Evolutionary conservation across 176 grass and related monocot genomes (phyloP).

Genomic region (Eleusine coracana): DNA sequence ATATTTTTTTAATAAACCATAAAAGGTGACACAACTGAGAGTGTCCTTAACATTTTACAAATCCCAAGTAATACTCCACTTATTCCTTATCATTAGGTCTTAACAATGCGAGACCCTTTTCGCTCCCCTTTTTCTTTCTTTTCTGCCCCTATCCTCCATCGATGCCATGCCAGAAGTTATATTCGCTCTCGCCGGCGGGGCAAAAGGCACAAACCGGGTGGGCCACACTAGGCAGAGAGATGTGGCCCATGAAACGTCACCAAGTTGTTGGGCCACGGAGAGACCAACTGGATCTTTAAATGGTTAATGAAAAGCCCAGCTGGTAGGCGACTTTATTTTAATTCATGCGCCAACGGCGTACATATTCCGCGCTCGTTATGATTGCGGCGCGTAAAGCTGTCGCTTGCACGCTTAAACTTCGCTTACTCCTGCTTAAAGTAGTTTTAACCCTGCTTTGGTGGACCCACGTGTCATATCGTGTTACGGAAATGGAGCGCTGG

Average conservation of each 20-base stretch:
- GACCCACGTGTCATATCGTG: slow-evolving; percentile 6
- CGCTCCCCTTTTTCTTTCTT: slow-evolving; percentile 18
- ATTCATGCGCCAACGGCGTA: slow-evolving; percentile 31
- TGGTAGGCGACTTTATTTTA: slow-evolving; percentile 10
- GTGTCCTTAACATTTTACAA: slow-evolving; percentile 41
- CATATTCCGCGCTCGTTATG: slow-evolving; percentile 46
- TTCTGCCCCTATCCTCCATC: slow-evolving; percentile 4
- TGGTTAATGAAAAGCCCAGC: slow-evolving; percentile 20
- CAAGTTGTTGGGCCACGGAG: slow-evolving; percentile 69
- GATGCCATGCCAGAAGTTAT: slow-evolving; percentile 8
- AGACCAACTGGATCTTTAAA: slow-evolving; percentile 47
- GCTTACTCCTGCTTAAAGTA: not conserved
- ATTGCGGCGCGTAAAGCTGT: slow-evolving; percentile 47
- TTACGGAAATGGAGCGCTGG: not conserved
- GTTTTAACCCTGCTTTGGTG: not conserved
- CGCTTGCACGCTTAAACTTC: slow-evolving; percentile 39
- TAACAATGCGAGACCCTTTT: slow-evolving; percentile 36
- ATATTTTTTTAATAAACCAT: not conserved
- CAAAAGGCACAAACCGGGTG: slow-evolving; percentile 37
- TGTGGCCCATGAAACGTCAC: slow-evolving; percentile 32
- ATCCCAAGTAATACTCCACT: slow-evolving; percentile 43
- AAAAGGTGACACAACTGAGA: slow-evolving; percentile 27
- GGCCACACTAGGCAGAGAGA: not conserved
- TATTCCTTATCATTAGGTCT: slow-evolving; percentile 48
- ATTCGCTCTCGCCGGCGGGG: slow-evolving; percentile 40